Conservation (phyloP, 768 basidiomycete species). For the Sporobolomyces pararoseus region DNA sequence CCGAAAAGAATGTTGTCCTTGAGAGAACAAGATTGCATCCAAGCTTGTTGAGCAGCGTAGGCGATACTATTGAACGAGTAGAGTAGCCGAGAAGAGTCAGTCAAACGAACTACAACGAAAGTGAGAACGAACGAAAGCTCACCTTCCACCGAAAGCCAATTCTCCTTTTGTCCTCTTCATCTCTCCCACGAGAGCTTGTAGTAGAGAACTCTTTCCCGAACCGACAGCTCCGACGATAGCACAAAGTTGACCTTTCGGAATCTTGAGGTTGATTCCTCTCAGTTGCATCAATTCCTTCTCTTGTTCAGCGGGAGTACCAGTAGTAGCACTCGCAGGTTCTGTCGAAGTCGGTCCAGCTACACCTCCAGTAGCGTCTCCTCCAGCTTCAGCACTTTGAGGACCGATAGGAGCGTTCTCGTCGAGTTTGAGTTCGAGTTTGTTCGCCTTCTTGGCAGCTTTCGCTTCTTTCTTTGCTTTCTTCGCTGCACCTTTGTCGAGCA, state of each 20-base stretch:
- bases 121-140: neutral
- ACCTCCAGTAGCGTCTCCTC: constrained; percentile 29
- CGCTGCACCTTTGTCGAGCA: neutral
- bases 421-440: constrained; percentile 27
- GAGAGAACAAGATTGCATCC: constrained; percentile 62
- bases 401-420: constrained; percentile 18
- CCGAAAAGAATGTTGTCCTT: constrained; percentile 85
- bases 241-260: constrained; percentile 72
- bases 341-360: constrained; percentile 14
- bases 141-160: constrained; percentile 65
- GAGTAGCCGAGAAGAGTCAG: neutral
- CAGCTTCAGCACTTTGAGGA: constrained; percentile 17
- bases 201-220: constrained; percentile 60
- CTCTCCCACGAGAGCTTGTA: constrained; percentile 75
- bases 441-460: constrained; percentile 18
- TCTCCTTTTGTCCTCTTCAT: constrained; percentile 70
- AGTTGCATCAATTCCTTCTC: constrained; percentile 24
- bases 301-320: neutral
- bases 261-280: constrained; percentile 59
- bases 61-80: constrained; percentile 53
- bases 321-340: too few species aligned
- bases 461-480: constrained; percentile 22
- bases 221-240: constrained; percentile 84
- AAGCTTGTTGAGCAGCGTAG: constrained; percentile 81
- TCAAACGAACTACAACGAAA: too few species aligned